Conservation (phyloP, 106 monocot genomes). For the Posidonia australis region DNA sequence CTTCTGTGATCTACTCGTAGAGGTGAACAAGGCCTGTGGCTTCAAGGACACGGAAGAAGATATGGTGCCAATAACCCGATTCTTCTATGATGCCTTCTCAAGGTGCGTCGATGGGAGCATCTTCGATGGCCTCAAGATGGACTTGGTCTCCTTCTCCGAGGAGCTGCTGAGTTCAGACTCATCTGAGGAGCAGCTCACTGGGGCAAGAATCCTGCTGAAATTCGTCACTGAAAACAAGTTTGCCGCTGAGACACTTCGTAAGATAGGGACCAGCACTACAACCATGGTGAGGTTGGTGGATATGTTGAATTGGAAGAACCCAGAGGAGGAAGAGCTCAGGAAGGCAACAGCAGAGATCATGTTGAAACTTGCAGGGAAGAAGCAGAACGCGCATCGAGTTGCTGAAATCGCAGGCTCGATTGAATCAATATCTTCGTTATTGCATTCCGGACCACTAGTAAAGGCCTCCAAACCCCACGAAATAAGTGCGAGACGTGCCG, state of each 20-base stretch:
- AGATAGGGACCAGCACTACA: constrained; percentile 37
- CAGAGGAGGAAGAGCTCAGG: constrained; percentile 42
- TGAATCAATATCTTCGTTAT: constrained; percentile 65
- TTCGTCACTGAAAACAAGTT: constrained; percentile 34
- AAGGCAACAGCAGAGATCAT: constrained; percentile 43
- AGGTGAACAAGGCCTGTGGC: constrained; percentile 42
- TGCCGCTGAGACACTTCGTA: constrained; percentile 38
- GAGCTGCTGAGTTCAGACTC: constrained; percentile 53
- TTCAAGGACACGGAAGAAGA: constrained; percentile 25
- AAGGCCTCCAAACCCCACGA: constrained; percentile 12
- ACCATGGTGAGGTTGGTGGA: constrained; percentile 38
- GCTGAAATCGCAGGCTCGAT: constrained; percentile 68
- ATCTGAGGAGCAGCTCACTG: constrained; percentile 72
- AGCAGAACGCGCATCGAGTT: constrained; percentile 60
- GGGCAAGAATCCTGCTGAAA: constrained; percentile 38
- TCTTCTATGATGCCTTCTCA: constrained; percentile 82
- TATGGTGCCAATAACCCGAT: constrained; percentile 35
- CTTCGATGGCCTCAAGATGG: constrained; percentile 92
- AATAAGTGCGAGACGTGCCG: neutral
- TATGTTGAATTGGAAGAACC: constrained; percentile 80
- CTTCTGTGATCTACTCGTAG: constrained; percentile 26
- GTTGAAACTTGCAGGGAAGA: constrained; percentile 63
- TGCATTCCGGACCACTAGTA: constrained; percentile 43
- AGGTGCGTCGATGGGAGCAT: constrained; percentile 64
- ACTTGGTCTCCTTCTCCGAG: constrained; percentile 62